These are phyloP conservation scores for Thinopyrum elongatum DNA, from an alignment of 176 grass and related monocot species.

Conservation along the genomic window DNA sequence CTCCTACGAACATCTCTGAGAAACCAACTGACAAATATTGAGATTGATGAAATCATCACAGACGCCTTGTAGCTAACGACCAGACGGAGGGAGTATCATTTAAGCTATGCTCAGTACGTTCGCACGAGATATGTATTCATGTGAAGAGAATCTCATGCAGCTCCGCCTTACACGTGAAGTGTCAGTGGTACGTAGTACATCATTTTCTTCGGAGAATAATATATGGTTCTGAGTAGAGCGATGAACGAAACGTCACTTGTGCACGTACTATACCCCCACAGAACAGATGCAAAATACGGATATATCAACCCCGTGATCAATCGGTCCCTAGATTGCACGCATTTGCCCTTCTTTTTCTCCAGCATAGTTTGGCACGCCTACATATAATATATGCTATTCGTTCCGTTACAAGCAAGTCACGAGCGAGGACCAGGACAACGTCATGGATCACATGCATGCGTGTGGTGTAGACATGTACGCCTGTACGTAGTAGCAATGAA, in stretches of 20 bases:
- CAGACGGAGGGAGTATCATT: too few species aligned
- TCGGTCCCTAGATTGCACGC: not conserved
- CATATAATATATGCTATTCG: not conserved
- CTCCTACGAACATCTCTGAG: too few species aligned
- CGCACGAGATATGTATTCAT: not conserved
- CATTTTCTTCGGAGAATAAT: constrained; percentile 28
- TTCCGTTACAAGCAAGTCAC: not conserved
- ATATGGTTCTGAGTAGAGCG: not conserved
- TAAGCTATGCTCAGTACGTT: too few species aligned
- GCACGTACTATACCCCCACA: not conserved
- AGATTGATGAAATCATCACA: too few species aligned
- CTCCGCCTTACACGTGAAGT: constrained; percentile 11
- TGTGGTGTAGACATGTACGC: not conserved
- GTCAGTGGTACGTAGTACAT: constrained; percentile 6
- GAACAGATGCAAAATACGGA: not conserved
- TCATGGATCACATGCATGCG: not conserved
- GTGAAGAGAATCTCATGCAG: not conserved
- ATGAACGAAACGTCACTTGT: not conserved
- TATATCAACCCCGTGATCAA: not conserved
- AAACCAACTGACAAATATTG: too few species aligned
- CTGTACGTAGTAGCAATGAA: too few species aligned
- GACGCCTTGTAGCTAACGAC: too few species aligned
- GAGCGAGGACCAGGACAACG: not conserved
- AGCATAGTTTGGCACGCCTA: not conserved
- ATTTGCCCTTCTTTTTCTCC: not conserved